A percentile compares a stretch with the other conserved stretches of the same genome.
phyloP scores from a whole-genome alignment of 2,329 filamentous ascomycete genomes.

The Dactylellina leptospora region DNA sequence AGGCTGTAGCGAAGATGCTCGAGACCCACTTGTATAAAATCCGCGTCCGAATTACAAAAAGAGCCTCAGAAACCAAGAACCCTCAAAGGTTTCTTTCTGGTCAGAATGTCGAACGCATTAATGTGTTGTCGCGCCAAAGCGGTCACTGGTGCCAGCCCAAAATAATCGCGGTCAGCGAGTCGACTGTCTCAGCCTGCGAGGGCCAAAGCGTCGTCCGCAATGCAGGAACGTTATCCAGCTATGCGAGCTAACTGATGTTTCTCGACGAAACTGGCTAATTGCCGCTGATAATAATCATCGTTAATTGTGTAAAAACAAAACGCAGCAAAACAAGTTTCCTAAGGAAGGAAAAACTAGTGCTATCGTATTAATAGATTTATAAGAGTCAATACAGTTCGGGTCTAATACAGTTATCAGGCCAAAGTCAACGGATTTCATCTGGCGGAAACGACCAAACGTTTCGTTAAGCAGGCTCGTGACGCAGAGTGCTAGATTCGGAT shows the following conservation, averaged over 20 bases:
- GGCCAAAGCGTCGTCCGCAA: no score
- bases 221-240: no score
- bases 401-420: slow-evolving; percentile 1
- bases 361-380: background rate
- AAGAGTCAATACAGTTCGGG: background rate
- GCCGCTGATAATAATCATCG: background rate
- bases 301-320: background rate
- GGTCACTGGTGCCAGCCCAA: no score
- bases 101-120: no score
- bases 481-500: slow-evolving; percentile 26
- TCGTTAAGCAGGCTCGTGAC: slow-evolving; percentile 7
- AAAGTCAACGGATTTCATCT: slow-evolving; percentile 9
- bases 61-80: background rate
- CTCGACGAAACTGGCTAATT: background rate
- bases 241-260: no score
- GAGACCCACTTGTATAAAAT: background rate
- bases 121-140: background rate
- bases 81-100: no score
- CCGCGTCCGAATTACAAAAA: background rate
- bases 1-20: background rate
- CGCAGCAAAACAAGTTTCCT: background rate
- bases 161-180: no score
- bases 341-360: background rate
- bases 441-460: slow-evolving; percentile 31
- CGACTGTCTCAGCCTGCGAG: no score